Evolutionary conservation across 176 grass and related monocot genomes (phyloP), one percentile per base, ranked within the genome.

Genomic region (Dendrocalamus sinicus): DNA sequence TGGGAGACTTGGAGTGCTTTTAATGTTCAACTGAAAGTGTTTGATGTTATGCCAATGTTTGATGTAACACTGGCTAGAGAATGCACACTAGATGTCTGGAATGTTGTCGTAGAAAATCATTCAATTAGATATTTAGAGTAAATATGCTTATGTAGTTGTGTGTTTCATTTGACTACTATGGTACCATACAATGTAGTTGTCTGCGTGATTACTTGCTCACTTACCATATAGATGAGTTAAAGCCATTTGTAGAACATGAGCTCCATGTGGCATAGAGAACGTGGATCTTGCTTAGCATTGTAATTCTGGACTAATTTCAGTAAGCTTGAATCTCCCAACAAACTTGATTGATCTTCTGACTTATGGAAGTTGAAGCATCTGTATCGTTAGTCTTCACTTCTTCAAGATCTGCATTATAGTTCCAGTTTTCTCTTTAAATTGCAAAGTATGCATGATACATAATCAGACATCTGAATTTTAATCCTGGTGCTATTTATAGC

Each of bases 381-480:
- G 5, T 51, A 20, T 77, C 24, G 8, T 44, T 72, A 60, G 41
- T 67, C 26, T 48, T 67, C 47, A 67, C 35, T 43, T 91, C 28
- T 26, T 28, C 22, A 70, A 65, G 48, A 80, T 70, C 76, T 75
- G 11, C 59, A 47, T 45, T 69, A 55, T 67, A 76, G 7, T 54
- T 61, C 14, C 8, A 85, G 1, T 63, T 48, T 47, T 67, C 17
- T 79, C 63, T 87, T 83, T 74, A 51, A 44, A 80, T 61, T 63
- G 83, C 28, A 72, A 83, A 53, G 54, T 65, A 76, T 50, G 9
- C 32, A 13, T 16, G 53, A 82, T 88, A 73, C 67, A 84, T 68
- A 64, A 46, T 86, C 13, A 51, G 43, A 48, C 60, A 67, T 86
- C 47, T 78, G 9, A 87, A 86, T 43, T 41, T 89, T 40, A 89